Evolutionary conservation across 2,329 filamentous ascomycete species (phyloP), one percentile per base, ranked within the genome.

Genomic region (Alternaria burnsii): DNA sequence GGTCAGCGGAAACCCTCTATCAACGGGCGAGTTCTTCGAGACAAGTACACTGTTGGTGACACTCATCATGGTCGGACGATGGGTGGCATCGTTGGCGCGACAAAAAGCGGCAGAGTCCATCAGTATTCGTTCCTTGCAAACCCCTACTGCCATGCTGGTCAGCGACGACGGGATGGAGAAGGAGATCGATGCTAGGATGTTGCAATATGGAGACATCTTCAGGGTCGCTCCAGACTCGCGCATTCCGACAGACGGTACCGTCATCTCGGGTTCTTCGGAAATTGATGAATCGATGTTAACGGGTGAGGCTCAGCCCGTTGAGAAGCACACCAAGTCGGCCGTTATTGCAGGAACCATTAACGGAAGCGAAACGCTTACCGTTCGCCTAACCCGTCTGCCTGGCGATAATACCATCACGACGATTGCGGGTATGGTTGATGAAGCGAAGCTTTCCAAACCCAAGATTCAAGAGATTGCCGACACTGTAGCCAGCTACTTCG

Each of bases 241-340:
- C 0, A 81, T 93, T 4, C 84, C 87, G 0, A 94, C 91, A 0
- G 92, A 94, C 67, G 92, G 91, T 0, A 86, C 82, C 0, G 84
- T 94, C 0, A 64, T 89, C 0, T 76, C 77, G 1, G 91, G 91
- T 0, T 77, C 76, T 0, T 88, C 86, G 0, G 90, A 91, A 58
- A 82, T 92, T 0, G 85, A 94, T 69, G 91, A 94, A 72, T 91
- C 90, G 0, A 91, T 92, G 87, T 73, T 94, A 6, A 94, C 91
- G 0, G 91, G 91, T 0, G 92, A 95, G 72, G 84, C 86, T 0
- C 76, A 71, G 0, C 87, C 86, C 0, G 83, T 92, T 0, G 80
- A 81, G 14, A 93, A 94, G 69, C 53, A 69, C 0, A 41, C 71
- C 0, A 83, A 84, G 0, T 85, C 83, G 1, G 38, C 67, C 0